Base-by-base conservation (phyloP, 2,329 filamentous ascomycete genomes). In the Exophiala calicioides region DNA sequence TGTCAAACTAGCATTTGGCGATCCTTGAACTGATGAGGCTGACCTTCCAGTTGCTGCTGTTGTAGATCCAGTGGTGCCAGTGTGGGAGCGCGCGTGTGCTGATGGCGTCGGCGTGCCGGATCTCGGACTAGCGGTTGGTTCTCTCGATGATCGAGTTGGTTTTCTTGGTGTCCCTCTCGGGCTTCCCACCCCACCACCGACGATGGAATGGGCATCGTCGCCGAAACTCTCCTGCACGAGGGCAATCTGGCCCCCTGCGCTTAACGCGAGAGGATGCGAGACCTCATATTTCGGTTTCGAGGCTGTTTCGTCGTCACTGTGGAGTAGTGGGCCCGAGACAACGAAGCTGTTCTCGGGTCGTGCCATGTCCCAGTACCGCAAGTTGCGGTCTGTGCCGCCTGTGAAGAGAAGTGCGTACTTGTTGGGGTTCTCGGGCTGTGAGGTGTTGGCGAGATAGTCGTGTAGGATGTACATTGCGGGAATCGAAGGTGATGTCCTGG, bases 331-430 rank as follows among this genome's bases (percentile, higher is more conserved):
- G 0, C 91, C 91, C 63, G 87, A 95, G 55, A 94, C 84, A 10
- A 96, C 79, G 45, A 78, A 76, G 30, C 88, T 95, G 49, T 82
- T 80, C 61, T 95, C 89, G 7, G 88, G 77, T 7, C 84, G 83
- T 7, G 81, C 76, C 10, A 93, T 76, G 62, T 98, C 91, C 93
- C 93, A 98, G 69, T 94, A 97, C 7, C 93, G 82, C 13, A 98
- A 79, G 67, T 88, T 93, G 69, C 86, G 88, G 67, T 97, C 93
- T 8, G 87, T 87, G 0, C 91, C 91, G 13, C 85, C 90, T 0
- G 89, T 93, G 27, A 98, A 72, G 35, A 96, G 80, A 64, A 93
- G 96, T 0, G 88, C 85, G 59, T 89, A 84, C 47, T 86, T 84
- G 3, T 85, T 78, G 35, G 62, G 53, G 31, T 40, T 53, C 9